Evolutionary conservation across 306 rosid species (phyloP).

Genomic region (Coriaria nepalensis): DNA sequence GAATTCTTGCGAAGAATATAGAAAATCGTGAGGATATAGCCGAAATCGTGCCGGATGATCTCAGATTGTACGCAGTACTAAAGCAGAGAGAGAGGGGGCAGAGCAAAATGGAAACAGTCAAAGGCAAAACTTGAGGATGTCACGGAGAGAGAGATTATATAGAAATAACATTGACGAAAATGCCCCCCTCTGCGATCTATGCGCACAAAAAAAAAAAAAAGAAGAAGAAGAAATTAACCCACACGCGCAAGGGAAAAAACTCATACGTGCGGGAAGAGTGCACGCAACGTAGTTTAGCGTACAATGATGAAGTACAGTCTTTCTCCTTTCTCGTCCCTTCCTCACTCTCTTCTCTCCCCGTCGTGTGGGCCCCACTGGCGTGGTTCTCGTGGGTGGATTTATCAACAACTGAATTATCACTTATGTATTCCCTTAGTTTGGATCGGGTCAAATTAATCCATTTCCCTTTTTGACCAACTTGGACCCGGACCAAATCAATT

Average conservation of each 20-base stretch:
- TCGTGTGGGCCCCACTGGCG: too few relatives aligned
- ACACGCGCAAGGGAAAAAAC: conserved; percentile 3
- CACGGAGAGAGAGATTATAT: conserved; percentile 47
- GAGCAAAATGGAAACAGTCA: conserved; percentile 22
- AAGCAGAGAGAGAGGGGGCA: background rate
- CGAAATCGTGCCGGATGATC: background rate
- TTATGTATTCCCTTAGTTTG: too few relatives aligned
- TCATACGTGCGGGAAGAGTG: conserved; percentile 12
- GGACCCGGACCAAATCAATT: too few relatives aligned
- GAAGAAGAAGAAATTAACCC: background rate
- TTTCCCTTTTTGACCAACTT: too few relatives aligned
- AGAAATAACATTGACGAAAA: conserved; percentile 39
- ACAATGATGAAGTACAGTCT: conserved; percentile 12
- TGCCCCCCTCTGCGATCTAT: conserved; percentile 26
- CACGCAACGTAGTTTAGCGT: conserved; percentile 18
- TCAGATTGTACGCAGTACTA: conserved; percentile 4
- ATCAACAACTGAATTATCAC: too few relatives aligned
- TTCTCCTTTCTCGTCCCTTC: background rate
- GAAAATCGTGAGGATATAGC: background rate
- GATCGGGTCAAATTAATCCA: too few relatives aligned
- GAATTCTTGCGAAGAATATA: background rate
- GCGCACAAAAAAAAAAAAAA: background rate
- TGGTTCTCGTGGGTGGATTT: background rate
- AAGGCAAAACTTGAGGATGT: conserved; percentile 30
- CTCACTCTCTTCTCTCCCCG: background rate